Evolutionary conservation across 805 yeast species (phyloP), one percentile per base, ranked within the genome.

Genomic region (Tetrapisispora namnaoensis): DNA sequence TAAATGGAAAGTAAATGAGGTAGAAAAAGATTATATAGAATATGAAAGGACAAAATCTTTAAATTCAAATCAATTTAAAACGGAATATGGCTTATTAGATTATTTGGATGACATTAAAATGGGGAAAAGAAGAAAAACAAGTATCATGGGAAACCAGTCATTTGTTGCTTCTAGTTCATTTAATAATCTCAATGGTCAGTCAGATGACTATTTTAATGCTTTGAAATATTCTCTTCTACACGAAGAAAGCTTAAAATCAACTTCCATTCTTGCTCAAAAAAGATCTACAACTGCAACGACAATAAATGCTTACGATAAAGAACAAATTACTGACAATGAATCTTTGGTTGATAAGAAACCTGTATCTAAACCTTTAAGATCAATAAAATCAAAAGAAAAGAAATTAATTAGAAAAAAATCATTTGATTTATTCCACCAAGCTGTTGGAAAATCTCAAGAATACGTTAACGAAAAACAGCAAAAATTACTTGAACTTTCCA

Each of bases 11-110:
- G 58, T 61, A 2, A 51, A 53, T 13, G 54, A 47, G 8, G 37
- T 64, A 10, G 66, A 61, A 42, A 49, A 49, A 14, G 61, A 57
- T 13, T 65, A 61, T 43, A 34, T 53, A 3, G 54, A 53, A 44
- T 55, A 51, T 20, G 46, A 42, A 18, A 38, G 42, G 37, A 49
- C 46, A 9, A 51, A 50, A 17, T 47, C 49, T 30, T 52, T 60
- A 37, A 42, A 52, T 14, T 36, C 49, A 24, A 51, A 55, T 44
- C 41, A 39, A 4, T n/a, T 44, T 5, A 21, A 45, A 13, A 35
- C 40, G 4, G 53, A 55, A 38, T 60, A 60, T 43, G 52, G 55
- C 9, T 50, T 56, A n/a, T 45, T 51, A 10, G 67, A 63, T 42
- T 62, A 56, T 50, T 22, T 60, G 17, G 44, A 49, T 14, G 65